Conservation (phyloP, 441 rosid genomes). For the Dalechampia spathulata region DNA sequence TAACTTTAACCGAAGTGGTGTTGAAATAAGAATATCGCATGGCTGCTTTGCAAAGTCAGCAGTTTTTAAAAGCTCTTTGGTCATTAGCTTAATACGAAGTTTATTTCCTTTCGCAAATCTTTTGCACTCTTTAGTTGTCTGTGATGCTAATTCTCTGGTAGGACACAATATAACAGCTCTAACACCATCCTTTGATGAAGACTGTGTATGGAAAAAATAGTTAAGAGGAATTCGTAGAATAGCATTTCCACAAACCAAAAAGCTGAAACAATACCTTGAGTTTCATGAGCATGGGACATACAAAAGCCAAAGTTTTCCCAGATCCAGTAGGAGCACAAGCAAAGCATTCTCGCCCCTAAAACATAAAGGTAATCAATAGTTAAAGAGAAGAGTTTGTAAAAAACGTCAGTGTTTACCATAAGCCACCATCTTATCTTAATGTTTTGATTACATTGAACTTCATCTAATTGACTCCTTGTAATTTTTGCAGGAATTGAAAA, state of each 20-base stretch:
- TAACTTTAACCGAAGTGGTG: slow-evolving; percentile 66
- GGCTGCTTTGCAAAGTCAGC: slow-evolving; percentile 55
- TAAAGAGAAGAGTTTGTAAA: not conserved
- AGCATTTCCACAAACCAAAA: slow-evolving; percentile 4
- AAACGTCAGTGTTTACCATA: not conserved
- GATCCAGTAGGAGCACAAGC: slow-evolving; percentile 98
- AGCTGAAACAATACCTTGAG: slow-evolving; percentile 53
- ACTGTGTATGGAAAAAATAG: slow-evolving; percentile 26
- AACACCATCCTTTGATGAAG: slow-evolving; percentile 53
- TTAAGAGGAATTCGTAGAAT: slow-evolving; percentile 17
- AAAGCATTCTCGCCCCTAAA: slow-evolving; percentile 84
- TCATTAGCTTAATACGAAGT: slow-evolving; percentile 61
- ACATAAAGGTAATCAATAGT: not conserved
- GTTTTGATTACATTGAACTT: not conserved
- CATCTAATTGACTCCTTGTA: not conserved
- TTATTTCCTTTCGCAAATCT: slow-evolving; percentile 75
- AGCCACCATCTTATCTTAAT: not conserved
- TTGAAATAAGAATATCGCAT: slow-evolving; percentile 79
- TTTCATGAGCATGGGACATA: slow-evolving; percentile 86
- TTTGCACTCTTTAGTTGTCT: slow-evolving; percentile 83
- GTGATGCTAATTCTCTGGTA: slow-evolving; percentile 79
- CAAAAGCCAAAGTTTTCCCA: slow-evolving; percentile 85
- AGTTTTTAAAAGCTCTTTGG: slow-evolving; percentile 56
- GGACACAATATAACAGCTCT: slow-evolving; percentile 81
- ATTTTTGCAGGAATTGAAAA: not conserved